A percentile compares a stretch with the other conserved stretches of the same genome.
Conservation (phyloP, 163 green algal species). For the Volvox carteri region DNA sequence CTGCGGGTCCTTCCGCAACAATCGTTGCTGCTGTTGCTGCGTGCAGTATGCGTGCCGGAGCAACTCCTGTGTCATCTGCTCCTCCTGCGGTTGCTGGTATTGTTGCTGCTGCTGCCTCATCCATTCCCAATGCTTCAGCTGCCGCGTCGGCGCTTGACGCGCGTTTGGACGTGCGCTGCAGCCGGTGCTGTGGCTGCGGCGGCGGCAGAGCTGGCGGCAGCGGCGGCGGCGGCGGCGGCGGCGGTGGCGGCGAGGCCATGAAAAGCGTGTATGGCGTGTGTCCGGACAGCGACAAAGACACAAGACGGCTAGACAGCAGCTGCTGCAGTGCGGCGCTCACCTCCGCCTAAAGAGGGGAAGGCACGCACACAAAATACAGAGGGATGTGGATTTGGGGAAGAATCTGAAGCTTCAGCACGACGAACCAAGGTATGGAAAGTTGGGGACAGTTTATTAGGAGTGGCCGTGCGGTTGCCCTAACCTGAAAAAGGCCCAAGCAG, state of each 20-base stretch:
- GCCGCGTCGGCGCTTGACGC: background rate
- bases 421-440: no score
- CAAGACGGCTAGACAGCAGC: slow-evolving; percentile 5
- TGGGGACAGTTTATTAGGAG: no score
- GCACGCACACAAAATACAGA: background rate
- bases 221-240: background rate
- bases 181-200: background rate
- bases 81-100: no score
- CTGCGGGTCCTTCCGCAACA: background rate
- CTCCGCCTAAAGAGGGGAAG: background rate
- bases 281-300: slow-evolving; percentile 2
- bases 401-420: no score
- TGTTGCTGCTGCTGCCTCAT: no score
- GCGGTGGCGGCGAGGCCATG: slow-evolving; percentile 26
- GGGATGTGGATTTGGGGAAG: no score
- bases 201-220: background rate
- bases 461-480: no score
- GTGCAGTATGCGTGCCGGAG: background rate
- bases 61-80: background rate
- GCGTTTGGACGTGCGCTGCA: background rate
- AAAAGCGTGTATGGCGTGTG: slow-evolving; percentile 36
- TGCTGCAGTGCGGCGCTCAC: slow-evolving; percentile 4
- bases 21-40: background rate
- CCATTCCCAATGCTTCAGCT: no score
- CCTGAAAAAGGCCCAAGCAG: no score